Base-by-base conservation (phyloP, 305 asterid genomes). In the Solanum hybrid region DNA sequence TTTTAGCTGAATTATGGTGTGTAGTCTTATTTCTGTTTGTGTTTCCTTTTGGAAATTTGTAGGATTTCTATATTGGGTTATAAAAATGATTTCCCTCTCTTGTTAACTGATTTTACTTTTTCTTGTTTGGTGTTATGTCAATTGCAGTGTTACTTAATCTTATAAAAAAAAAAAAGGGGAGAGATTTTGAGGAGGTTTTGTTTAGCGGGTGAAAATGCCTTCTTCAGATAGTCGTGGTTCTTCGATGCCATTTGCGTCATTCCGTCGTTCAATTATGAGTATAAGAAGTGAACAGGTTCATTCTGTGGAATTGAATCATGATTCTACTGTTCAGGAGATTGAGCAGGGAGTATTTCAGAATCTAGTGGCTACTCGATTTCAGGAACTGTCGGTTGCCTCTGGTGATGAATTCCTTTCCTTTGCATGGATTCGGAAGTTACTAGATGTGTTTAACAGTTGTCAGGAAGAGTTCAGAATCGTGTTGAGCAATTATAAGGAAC, bases 261-360 rank as follows among this genome's bases (percentile, higher is more conserved):
- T 95, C 91, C 98, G 99, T 34, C 96, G 98, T 72, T 92, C 98
- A 84, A 92, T 96, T 87, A 56, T 94, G 90, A 90, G 93, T 32
- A 77, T 93, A 27, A 92, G 95, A 79, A 89, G 91, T 38, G 97
- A 95, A 89, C 96, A 93, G 71, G 93, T 95, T 88, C 94, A 92
- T 88, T 94, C 98, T 35, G 87, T 94, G 78, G 99, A 93, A 26
- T 76, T 91, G 36, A 88, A 88, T 17, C 94, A 92, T 85, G 95
- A 92, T 35, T 60, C 91, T 71, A 81, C 73, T 42, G 36, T 86
- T 69, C 92, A 91, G 36, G 95, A 91, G 29, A 79, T 77, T 29
- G 93, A 92, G 64, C 86, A 35, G 40, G 85, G 46, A 40, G 87
- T 92, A 6, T 94, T 95, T 88, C 97, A 95, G 64, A 88, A 88